Evolutionary conservation across 164 flowering plant genomes (phyloP).

Genomic region (Vitis cinerea): DNA sequence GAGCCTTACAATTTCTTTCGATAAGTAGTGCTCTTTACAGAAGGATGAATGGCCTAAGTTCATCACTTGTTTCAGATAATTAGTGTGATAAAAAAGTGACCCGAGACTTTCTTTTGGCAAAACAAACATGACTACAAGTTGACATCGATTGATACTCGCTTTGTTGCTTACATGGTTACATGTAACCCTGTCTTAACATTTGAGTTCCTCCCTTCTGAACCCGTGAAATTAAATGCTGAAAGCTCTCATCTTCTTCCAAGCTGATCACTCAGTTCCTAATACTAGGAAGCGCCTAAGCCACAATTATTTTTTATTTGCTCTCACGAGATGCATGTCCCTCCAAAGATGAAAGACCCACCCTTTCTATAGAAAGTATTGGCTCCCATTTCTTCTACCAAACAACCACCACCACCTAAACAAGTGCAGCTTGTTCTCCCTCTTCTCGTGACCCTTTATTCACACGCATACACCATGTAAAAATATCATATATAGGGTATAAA

Average conservation of each 20-base stretch:
- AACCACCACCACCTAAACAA: conserved; percentile 12
- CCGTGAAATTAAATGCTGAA: conserved; percentile 1
- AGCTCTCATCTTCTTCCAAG: conserved; percentile 6
- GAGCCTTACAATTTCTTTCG: too few species aligned
- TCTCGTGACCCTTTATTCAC: conserved; percentile 17
- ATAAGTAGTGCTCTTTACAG: too few species aligned
- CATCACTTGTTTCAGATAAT: too few species aligned
- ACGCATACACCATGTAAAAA: too few species aligned
- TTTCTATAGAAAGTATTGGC: conserved; percentile 25
- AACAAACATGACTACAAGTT: too few species aligned
- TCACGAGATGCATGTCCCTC: conserved; percentile 31
- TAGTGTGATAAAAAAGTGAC: too few species aligned
- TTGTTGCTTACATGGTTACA: too few species aligned
- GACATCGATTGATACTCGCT: too few species aligned
- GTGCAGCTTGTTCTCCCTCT: neutral
- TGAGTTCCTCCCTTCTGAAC: neutral
- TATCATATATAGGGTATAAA: too few species aligned
- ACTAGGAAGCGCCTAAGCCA: neutral
- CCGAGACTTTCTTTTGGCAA: too few species aligned
- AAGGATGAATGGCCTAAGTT: too few species aligned
- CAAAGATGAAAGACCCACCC: neutral
- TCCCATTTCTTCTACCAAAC: conserved; percentile 24
- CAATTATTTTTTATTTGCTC: conserved; percentile 1
- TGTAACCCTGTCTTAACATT: too few species aligned
- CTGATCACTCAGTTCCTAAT: neutral